These are phyloP conservation scores for Colletotrichum neosansevieriae DNA, from an alignment of 2,329 filamentous ascomycete species.

Conservation along the genomic window DNA sequence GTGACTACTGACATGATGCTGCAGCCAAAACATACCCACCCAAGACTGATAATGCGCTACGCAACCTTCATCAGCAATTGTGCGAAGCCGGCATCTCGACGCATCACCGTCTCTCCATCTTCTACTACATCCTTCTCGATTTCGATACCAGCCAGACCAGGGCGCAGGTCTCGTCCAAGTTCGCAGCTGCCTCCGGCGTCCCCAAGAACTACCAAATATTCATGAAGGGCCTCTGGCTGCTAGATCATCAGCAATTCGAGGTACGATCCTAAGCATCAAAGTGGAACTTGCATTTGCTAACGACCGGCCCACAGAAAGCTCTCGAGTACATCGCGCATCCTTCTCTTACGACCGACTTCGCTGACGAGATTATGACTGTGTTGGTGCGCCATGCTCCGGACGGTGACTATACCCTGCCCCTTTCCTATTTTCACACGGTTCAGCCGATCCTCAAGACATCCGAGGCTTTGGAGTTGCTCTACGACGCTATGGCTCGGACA, in stretches of 20 bases:
- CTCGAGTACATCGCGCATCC: constrained; percentile 84
- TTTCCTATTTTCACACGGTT: constrained; percentile 84
- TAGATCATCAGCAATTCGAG: constrained; percentile 79
- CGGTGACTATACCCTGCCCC: constrained; percentile 72
- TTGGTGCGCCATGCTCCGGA: constrained; percentile 72
- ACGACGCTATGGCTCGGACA: constrained; percentile 74
- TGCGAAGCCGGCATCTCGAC: constrained; percentile 72
- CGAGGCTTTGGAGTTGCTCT: constrained; percentile 74
- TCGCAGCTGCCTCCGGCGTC: constrained; percentile 73
- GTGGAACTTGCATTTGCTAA: neutral
- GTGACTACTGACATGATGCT: neutral
- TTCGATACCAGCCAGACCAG: constrained; percentile 68
- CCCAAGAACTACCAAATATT: constrained; percentile 83
- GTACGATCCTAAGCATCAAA: constrained; percentile 51
- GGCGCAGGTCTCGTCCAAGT: constrained; percentile 64
- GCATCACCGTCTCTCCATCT: constrained; percentile 84
- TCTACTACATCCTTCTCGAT: constrained; percentile 88
- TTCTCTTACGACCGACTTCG: constrained; percentile 82
- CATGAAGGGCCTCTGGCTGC: constrained; percentile 84
- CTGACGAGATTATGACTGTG: constrained; percentile 81
- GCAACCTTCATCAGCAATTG: constrained; percentile 77
- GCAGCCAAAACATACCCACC: constrained; percentile 79
- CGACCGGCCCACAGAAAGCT: constrained; percentile 61
- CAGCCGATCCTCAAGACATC: constrained; percentile 77
- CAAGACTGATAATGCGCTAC: constrained; percentile 74